Base-by-base conservation (phyloP, 2,329 filamentous ascomycete genomes). In the Diplodia mutila region DNA sequence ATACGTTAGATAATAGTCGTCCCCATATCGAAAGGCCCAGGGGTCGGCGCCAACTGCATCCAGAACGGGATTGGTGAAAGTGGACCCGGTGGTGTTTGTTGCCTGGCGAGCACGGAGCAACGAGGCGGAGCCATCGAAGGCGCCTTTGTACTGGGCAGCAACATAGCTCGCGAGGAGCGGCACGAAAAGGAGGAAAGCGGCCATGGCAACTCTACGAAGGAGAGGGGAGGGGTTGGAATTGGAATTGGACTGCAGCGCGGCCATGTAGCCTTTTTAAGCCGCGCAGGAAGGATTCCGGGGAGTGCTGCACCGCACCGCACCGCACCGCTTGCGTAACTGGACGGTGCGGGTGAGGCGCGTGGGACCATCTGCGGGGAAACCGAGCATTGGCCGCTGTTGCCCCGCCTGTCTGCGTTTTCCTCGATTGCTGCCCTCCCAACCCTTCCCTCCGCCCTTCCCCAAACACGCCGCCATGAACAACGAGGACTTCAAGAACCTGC, bases 401-500 rank as follows among this genome's bases (percentile, higher is more conserved):
- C 49, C 9, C 49, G 46, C 23, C 32, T 27, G 39, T 39, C 27
- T 32, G 29, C 29, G 9, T 32, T 32, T 32, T n/a, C 57, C 32
- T 21, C 18, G 18, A 4, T 9, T 46, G 39, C 42, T 65, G 29
- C 29, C 29, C 29, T 8, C 6, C 29, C 29, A 32, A 32, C 29
- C 29, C 29, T 32, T 8, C 18, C 53, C 4, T 16, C 25, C 57
- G 6, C 14, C 48, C 61, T 16, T 42, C 52, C 69, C 32, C 52
- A n/a, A 14, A n/a, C n/a, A 32, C 53, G 54, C 27, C 68, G 70
- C 66, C 67, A 98, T 99, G 95, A 97, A 98, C 78, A 98, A 98
- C 84, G 88, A 93, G 52, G 92, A 97, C 74, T 99, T 99, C 75
- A 90, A 95, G 66, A 90, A 91, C 71, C 86, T 98, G 7, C 80